Evolutionary conservation across 2,329 filamentous ascomycete genomes (phyloP).

Genomic region (Aspergillus tanneri): DNA sequence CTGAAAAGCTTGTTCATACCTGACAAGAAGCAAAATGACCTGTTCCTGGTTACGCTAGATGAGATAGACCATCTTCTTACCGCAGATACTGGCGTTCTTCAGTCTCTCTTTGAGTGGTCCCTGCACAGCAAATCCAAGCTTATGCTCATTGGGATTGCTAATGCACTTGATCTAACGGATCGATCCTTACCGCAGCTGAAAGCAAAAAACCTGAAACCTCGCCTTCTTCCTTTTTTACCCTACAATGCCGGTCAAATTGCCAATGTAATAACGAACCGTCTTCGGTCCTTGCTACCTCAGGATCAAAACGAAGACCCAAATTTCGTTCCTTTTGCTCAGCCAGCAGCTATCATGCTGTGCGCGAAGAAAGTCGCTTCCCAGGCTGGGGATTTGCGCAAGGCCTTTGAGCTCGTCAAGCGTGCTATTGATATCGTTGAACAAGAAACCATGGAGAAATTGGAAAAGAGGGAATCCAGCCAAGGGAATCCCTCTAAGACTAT

Average conservation of each 20-base stretch:
- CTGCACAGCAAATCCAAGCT: conserved; percentile 76
- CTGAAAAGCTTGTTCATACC: conserved; percentile 71
- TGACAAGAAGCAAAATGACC: conserved; percentile 52
- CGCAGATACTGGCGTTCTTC: conserved; percentile 82
- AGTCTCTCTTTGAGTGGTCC: conserved; percentile 96
- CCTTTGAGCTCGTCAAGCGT: conserved; percentile 88
- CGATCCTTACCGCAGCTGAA: conserved; percentile 92
- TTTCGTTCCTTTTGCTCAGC: conserved; percentile 85
- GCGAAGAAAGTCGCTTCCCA: conserved; percentile 93
- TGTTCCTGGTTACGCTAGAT: conserved; percentile 84
- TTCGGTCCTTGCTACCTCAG: conserved; percentile 68
- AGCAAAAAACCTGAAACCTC: conserved; percentile 84
- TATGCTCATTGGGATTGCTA: conserved; percentile 87
- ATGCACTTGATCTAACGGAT: conserved; percentile 92
- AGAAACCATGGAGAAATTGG: conserved; percentile 73
- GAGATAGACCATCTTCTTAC: conserved; percentile 94
- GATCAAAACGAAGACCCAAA: conserved; percentile 47
- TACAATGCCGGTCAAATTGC: conserved; percentile 88
- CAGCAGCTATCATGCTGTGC: conserved; percentile 88
- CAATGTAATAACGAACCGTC: conserved; percentile 77
- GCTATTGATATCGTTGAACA: conserved; percentile 86
- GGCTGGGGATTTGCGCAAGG: conserved; percentile 89
- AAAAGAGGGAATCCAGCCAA: conserved; percentile 57
- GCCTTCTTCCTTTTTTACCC: conserved; percentile 85
- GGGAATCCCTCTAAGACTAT: conserved; percentile 70